A percentile compares a stretch with the other conserved stretches of the same genome.
These are phyloP conservation scores for Raddia guianensis DNA, from an alignment of 176 grass and related monocot species.

Conservation along the genomic window DNA sequence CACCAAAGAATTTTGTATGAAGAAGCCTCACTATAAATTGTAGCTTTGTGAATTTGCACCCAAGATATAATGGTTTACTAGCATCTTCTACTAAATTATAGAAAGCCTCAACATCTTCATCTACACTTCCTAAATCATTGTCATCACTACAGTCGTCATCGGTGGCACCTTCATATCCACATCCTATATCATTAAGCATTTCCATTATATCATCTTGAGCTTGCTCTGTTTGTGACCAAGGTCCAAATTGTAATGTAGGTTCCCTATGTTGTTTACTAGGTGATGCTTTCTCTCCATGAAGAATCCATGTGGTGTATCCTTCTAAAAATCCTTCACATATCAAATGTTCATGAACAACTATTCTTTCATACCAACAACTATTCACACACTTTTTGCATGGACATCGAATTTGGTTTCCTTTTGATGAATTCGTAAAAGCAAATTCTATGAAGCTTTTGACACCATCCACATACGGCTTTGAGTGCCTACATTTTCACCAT, in stretches of 20 bases:
- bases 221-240: background rate
- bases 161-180: background rate
- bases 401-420: background rate
- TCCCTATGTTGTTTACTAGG: background rate
- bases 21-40: too few relatives aligned
- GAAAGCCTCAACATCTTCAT: too few relatives aligned
- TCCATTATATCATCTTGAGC: background rate
- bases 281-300: background rate
- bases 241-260: background rate
- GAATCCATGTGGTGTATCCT: background rate
- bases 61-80: too few relatives aligned
- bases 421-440: background rate
- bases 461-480: background rate
- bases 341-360: background rate
- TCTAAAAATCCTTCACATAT: background rate
- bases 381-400: background rate
- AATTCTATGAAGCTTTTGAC: background rate
- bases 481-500: background rate
- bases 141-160: background rate
- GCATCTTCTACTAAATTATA: too few relatives aligned
- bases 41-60: too few relatives aligned
- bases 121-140: too few relatives aligned
- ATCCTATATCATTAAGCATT: background rate
- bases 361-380: background rate
- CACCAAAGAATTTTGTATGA: too few relatives aligned